Conservation (phyloP, 441 rosid genomes). For the Jatropha multifida region DNA sequence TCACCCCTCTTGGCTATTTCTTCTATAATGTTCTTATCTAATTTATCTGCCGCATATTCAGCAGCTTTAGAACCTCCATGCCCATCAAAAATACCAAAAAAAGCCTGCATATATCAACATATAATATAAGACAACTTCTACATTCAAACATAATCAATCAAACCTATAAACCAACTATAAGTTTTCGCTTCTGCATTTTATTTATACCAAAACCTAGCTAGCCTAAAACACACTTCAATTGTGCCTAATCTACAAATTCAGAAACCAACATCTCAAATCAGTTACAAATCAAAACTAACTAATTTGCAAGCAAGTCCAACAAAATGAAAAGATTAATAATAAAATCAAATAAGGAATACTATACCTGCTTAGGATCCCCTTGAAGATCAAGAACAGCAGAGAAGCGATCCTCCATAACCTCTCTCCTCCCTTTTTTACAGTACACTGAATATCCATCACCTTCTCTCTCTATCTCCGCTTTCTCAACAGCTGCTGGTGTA, state of each 20-base stretch:
- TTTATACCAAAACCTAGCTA: too few species aligned
- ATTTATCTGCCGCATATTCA: constrained; percentile 65
- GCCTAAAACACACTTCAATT: too few species aligned
- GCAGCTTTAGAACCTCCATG: constrained; percentile 88
- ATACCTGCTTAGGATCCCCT: constrained; percentile 55
- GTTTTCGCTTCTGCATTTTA: too few species aligned
- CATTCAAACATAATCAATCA: background rate
- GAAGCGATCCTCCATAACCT: constrained; percentile 81
- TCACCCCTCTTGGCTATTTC: constrained; percentile 37
- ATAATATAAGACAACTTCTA: background rate
- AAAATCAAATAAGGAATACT: background rate
- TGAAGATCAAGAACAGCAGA: constrained; percentile 42
- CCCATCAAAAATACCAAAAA: constrained; percentile 87
- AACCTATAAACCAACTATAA: background rate
- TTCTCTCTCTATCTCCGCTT: constrained; percentile 41
- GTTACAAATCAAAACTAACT: too few species aligned
- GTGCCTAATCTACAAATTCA: too few species aligned
- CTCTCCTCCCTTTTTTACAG: constrained; percentile 83
- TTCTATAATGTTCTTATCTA: constrained; percentile 45
- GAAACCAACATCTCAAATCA: too few species aligned
- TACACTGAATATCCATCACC: constrained; percentile 65
- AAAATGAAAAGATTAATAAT: too few species aligned
- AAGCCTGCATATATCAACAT: constrained; percentile 40
- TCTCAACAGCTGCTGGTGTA: constrained; percentile 30
- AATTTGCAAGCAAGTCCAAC: too few species aligned